Percentiles rank a stretch among this genome's conserved stretches.
phyloP scores from a whole-genome alignment of 2,329 filamentous ascomycete genomes.

The Botryotinia globosa region DNA sequence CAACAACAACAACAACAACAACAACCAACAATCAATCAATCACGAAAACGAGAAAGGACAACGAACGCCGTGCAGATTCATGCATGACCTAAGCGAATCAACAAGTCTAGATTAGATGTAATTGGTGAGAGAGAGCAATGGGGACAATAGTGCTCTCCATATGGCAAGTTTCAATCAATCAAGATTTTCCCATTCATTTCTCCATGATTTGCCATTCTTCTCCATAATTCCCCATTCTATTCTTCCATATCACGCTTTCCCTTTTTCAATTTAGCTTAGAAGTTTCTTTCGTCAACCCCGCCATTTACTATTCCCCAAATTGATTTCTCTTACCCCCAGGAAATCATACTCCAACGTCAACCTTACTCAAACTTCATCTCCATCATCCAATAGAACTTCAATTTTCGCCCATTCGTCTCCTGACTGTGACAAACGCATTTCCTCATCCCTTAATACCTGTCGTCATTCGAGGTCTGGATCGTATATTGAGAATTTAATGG shows the following conservation, averaged over 20 bases:
- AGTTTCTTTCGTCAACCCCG: not conserved
- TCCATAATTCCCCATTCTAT: not conserved
- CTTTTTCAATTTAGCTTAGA: not conserved
- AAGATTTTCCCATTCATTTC: not conserved
- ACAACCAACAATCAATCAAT: not conserved
- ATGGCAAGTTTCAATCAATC: not conserved
- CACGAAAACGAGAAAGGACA: not conserved
- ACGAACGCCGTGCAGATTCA: not conserved
- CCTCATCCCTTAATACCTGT: not conserved
- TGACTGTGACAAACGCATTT: constrained; percentile 26
- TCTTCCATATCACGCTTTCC: not conserved
- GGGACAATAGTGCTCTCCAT: not conserved
- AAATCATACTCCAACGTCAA: constrained; percentile 12
- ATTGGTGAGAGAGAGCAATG: not conserved
- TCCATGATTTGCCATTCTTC: not conserved
- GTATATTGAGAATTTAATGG: constrained; percentile 9
- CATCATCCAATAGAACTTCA: constrained; percentile 9
- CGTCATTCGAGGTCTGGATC: constrained; percentile 10
- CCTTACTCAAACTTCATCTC: not conserved
- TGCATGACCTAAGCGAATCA: not conserved
- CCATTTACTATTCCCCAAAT: constrained; percentile 11
- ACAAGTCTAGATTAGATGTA: not conserved
- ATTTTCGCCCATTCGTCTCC: not conserved
- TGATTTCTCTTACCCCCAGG: constrained; percentile 18
- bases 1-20: too few species aligned